Base-by-base conservation (phyloP, 116 monocot species). In the Posidonia oceanica region DNA sequence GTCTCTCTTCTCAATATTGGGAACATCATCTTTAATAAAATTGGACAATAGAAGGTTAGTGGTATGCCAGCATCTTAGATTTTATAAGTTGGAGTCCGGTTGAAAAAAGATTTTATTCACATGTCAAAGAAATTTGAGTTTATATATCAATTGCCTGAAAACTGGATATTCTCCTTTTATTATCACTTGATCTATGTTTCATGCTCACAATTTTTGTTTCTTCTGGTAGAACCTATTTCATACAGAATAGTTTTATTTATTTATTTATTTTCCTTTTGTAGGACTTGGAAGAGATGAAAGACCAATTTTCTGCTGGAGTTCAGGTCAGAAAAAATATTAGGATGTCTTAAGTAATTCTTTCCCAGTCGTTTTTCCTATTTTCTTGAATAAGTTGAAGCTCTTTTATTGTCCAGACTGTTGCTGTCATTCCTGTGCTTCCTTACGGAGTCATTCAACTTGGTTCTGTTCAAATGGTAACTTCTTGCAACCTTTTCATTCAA, bases 381-480 rank as follows among this genome's bases (percentile, higher is more conserved):
- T 13, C 59, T 7, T 61, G 11, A 60, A 22, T 18, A 23, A 4
- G 62, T 59, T 22, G 52, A 71, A 38, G 12, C 39, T 71, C 77
- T 6, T 67, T 20, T 56, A 39, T 52, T 75, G 37, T 76, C 10
- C 76, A 92, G 92, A 88, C 92, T 42, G 80, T 86, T 63, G 88
- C 78, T 15, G 58, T 84, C 59, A 74, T 93, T 75, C 93, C 93
- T 48, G 78, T 93, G 59, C 82, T 88, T 79, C 93, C 88, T 54
- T 66, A 73, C 77, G 93, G 93, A 51, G 93, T 86, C n/a, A 52
- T 88, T 61, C 93, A 93, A 75, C 78, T 93, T 76, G 93, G 93
- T 75, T 93, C 93, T 53, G 77, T 76, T 15, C 77, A 82, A 68
- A 71, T 58, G 86, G 93, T 93, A 88, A 61, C 70, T 20, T 65